Evolutionary conservation across 306 rosid genomes (phyloP).

Genomic region (Ochetophila trinervis): DNA sequence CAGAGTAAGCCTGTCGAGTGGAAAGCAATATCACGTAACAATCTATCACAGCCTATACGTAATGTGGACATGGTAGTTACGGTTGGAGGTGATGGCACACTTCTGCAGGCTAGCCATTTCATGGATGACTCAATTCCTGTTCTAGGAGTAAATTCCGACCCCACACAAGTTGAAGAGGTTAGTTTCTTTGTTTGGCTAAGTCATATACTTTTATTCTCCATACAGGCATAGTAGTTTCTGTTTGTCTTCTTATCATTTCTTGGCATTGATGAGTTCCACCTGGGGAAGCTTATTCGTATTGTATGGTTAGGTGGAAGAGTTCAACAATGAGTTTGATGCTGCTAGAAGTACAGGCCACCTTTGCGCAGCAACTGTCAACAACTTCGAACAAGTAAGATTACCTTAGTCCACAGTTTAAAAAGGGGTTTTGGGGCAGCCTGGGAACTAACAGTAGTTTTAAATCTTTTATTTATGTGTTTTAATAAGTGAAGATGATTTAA

Average conservation of each 20-base stretch:
- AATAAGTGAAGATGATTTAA: not conserved
- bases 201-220: slow-evolving; percentile 14
- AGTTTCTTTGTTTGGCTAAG: slow-evolving; percentile 7
- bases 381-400: slow-evolving; percentile 72
- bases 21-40: slow-evolving; percentile 49
- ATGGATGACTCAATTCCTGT: slow-evolving; percentile 69
- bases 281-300: slow-evolving; percentile 14
- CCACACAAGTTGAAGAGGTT: slow-evolving; percentile 78
- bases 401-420: not conserved
- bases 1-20: slow-evolving; percentile 66
- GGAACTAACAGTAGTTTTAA: not conserved
- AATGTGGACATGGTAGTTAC: slow-evolving; percentile 79
- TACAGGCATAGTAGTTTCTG: slow-evolving; percentile 13
- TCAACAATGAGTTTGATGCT: slow-evolving; percentile 65
- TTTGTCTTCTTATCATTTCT: slow-evolving; percentile 14
- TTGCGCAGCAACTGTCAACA: slow-evolving; percentile 67
- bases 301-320: slow-evolving; percentile 56
- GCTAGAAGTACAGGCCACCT: slow-evolving; percentile 85
- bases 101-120: slow-evolving; percentile 82
- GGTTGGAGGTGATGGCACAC: slow-evolving; percentile 93
- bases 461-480: not conserved
- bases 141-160: slow-evolving; percentile 97
- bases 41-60: slow-evolving; percentile 54
- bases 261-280: slow-evolving; percentile 3
- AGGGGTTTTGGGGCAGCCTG: not conserved